Percentiles rank a stretch among this genome's conserved stretches.
Conservation (phyloP, 2,329 filamentous ascomycete species). For the Neofusicoccum kwambonambiense region DNA sequence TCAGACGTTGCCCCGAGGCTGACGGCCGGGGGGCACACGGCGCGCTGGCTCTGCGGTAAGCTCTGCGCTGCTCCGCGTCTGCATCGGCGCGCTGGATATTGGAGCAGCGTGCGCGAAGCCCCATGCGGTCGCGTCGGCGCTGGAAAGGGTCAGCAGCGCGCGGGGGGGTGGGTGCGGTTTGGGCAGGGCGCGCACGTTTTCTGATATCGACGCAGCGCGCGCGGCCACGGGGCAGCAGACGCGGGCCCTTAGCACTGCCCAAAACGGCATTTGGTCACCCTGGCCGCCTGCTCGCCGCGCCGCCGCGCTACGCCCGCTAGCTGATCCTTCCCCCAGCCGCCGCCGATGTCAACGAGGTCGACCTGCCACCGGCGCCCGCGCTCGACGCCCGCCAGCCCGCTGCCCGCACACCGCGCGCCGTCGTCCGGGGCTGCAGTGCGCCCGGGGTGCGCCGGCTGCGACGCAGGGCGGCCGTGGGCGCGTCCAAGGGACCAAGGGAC, state of each 20-base stretch:
- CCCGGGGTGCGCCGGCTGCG: too few species aligned
- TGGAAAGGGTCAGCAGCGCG: not conserved
- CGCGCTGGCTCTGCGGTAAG: not conserved
- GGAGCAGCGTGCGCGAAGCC: constrained; percentile 5
- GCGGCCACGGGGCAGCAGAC: constrained; percentile 1
- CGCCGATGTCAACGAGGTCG: constrained; percentile 2
- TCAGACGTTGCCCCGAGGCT: constrained; percentile 10
- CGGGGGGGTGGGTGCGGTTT: not conserved
- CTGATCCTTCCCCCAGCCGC: constrained; percentile 4
- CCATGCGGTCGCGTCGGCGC: not conserved
- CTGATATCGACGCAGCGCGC: not conserved
- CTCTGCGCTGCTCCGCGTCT: not conserved
- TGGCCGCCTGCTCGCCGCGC: not conserved
- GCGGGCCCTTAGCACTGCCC: not conserved
- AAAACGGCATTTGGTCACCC: constrained; percentile 1
- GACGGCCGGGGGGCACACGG: not conserved
- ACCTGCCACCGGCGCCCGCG: not conserved
- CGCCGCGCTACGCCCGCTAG: constrained; percentile 7
- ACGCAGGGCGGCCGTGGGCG: too few species aligned
- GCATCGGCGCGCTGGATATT: not conserved
- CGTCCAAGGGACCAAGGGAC: too few species aligned
- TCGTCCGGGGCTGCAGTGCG: not conserved
- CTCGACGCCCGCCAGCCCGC: too few species aligned
- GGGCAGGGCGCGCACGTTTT: constrained; percentile 11
- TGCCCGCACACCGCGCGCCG: too few species aligned